phyloP scores from a whole-genome alignment of 140 eudicot genomes.

The Bidens hawaiensis region DNA sequence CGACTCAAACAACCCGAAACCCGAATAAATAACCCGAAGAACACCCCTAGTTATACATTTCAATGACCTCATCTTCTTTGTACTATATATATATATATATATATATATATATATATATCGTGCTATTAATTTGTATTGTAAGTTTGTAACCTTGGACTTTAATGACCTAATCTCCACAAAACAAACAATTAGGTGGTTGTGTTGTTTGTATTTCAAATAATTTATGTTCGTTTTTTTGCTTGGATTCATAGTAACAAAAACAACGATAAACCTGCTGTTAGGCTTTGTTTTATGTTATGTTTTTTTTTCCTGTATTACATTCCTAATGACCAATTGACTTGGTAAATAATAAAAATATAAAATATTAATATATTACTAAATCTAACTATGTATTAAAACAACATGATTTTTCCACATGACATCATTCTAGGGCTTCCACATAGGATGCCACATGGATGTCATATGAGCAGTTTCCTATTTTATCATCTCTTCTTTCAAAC shows the following conservation, averaged over 20 bases:
- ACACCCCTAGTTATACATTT: not conserved
- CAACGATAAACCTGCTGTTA: not conserved
- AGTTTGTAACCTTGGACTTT: conserved; percentile 4
- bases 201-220: not conserved
- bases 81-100: not conserved
- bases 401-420: too few relatives aligned
- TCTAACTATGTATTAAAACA: too few relatives aligned
- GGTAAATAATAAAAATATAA: not conserved
- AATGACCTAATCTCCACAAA: conserved; percentile 3
- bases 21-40: too few relatives aligned
- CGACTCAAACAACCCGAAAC: too few relatives aligned
- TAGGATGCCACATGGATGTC: too few relatives aligned
- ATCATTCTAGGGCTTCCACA: too few relatives aligned
- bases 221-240: not conserved
- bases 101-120: not conserved
- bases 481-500: too few relatives aligned
- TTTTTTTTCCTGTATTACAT: not conserved
- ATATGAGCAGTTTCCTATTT: too few relatives aligned
- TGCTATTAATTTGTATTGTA: not conserved
- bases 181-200: not conserved
- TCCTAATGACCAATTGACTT: not conserved
- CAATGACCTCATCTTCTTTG: not conserved
- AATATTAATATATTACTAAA: too few relatives aligned
- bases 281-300: not conserved
- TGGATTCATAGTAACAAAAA: not conserved